Base-by-base conservation (phyloP, 2,329 filamentous ascomycete genomes). In the Alternaria tenuissima region DNA sequence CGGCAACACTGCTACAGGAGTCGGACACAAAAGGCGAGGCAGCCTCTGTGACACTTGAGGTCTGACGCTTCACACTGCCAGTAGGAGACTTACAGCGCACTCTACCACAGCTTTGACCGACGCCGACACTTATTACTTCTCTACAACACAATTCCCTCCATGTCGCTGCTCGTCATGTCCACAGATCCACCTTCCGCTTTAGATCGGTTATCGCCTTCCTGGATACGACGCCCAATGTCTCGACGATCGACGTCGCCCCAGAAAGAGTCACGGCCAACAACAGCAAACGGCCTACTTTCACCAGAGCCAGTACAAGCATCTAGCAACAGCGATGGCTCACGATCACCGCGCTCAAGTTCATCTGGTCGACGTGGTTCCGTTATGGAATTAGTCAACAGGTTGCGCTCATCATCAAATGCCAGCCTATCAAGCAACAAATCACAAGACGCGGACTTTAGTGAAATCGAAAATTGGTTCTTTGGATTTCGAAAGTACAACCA, bases 401-500 rank as follows among this genome's bases (percentile, higher is more conserved):
- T 76, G 20, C 70, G 74, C 41, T 75, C 72, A 14, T 63, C 67
- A 18, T 75, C 75, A 24, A 73, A 57, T 34, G 68, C 69, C 20
- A 73, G 67, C 48, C 39, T 62, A 6, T 47, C 62, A 24, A 66
- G 66, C 42, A 61, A 62, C 30, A 57, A 61, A 20, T 69, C 59
- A 18, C 64, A 64, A 61, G 66, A 70, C 44, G 41, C 59, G 30
- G 68, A 72, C 18, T 68, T 76, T 49, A 70, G 69, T 54, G 55
- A 71, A 18, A 59, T 74, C 7, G 66, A 72, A 20, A 67, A 72
- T 57, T 76, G 74, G 74, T 72, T 70, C 24, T 52, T 63, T 18
- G 74, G 70, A 7, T 77, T 77, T 57, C 64, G 66, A 39, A 65
- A 61, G 34, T 78, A 78, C 57, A 76, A 75, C 57, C 68, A 71